A percentile compares a stretch with the other conserved stretches of the same genome.
Conservation (phyloP, 176 grass and related monocot species). For the Aegilops umbellulata region DNA sequence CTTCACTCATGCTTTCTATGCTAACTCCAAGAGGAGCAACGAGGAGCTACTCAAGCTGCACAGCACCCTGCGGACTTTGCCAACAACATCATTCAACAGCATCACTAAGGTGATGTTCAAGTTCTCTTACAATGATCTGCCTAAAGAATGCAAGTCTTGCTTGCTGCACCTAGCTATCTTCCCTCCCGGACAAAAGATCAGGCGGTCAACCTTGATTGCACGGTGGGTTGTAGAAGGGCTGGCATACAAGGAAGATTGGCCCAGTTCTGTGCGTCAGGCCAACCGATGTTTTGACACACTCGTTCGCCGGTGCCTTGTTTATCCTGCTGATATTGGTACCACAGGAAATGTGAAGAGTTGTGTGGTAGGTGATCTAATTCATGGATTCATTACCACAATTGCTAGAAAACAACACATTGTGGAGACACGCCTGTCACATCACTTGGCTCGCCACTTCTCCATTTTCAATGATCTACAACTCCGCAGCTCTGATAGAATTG, state of each 20-base stretch:
- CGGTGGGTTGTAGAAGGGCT: not conserved
- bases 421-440: not conserved
- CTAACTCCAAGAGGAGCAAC: not conserved
- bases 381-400: constrained; percentile 12
- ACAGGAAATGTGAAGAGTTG: constrained; percentile 15
- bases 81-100: too few species aligned
- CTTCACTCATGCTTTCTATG: not conserved
- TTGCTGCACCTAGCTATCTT: constrained; percentile 17
- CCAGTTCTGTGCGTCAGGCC: not conserved
- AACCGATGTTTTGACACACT: not conserved
- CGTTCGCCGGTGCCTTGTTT: not conserved
- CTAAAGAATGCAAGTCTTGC: not conserved
- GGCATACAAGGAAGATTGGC: not conserved
- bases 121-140: not conserved
- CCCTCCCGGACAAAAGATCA: not conserved
- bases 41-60: not conserved
- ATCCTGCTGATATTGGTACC: not conserved
- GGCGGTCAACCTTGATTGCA: not conserved
- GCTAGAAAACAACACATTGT: constrained; percentile 4
- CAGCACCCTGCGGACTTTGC: too few species aligned
- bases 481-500: not conserved
- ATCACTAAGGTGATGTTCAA: not conserved
- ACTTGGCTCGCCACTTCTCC: constrained; percentile 27
- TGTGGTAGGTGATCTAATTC: not conserved
- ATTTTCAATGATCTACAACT: constrained; percentile 19